Conservation (phyloP, 352 stramenopile species). For the Phytopythium boreale region DNA sequence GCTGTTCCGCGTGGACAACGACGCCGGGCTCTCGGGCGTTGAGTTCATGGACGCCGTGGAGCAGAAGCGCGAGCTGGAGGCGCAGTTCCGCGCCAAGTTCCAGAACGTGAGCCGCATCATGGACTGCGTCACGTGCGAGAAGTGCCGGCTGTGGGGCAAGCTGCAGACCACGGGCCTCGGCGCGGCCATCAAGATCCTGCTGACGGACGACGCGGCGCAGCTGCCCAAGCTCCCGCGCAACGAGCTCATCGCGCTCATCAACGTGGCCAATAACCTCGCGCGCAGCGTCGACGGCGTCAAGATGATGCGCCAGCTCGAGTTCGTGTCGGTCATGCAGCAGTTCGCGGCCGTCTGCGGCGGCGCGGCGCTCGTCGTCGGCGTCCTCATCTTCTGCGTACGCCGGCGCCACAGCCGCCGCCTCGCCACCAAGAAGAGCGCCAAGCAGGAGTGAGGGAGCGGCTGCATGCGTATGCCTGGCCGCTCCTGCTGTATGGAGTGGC, state of each 20-base stretch:
- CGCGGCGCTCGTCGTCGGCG: conserved; percentile 37
- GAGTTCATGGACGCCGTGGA: conserved; percentile 54
- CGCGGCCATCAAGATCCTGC: conserved; percentile 96
- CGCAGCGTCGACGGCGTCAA: conserved; percentile 76
- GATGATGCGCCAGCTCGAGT: conserved; percentile 78
- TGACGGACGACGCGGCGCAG: conserved; percentile 83
- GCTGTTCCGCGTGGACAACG: conserved; percentile 77
- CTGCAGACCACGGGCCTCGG: conserved; percentile 96
- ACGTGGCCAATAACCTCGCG: conserved; percentile 89
- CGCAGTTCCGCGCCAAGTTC: conserved; percentile 91
- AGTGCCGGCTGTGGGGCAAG: conserved; percentile 98
- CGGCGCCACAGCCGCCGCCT: conserved; percentile 2
- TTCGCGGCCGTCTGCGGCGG: conserved; percentile 45
- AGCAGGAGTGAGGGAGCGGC: conserved; percentile 10
- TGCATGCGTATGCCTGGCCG: not conserved
- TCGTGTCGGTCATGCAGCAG: conserved; percentile 56
- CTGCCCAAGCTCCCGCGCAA: conserved; percentile 89
- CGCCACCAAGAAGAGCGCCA: not conserved
- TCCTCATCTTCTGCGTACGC: conserved; percentile 44
- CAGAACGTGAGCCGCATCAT: conserved; percentile 98
- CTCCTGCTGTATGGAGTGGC: not conserved
- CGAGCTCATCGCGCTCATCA: conserved; percentile 98
- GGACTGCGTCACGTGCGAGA: conserved; percentile 99
- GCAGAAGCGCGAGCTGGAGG: conserved; percentile 59
- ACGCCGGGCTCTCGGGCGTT: conserved; percentile 46